Conservation (phyloP, 192 early-diverging fungal species). For the Haplosporangium gracile region DNA sequence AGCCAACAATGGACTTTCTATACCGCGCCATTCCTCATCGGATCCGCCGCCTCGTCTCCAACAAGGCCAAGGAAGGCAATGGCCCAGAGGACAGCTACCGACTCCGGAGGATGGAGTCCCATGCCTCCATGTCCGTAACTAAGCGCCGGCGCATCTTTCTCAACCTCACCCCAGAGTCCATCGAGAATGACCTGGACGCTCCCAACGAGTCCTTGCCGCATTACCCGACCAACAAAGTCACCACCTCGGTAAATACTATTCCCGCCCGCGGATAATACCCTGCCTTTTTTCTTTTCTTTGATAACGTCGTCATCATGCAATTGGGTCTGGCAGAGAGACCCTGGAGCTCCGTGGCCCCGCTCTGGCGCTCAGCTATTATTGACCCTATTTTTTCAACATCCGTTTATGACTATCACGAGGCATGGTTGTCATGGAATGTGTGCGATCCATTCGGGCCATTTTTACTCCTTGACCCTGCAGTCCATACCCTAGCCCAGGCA, state of each 20-base stretch:
- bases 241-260: conserved; percentile 56
- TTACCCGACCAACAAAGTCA: conserved; percentile 52
- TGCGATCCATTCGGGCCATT: conserved; percentile 1
- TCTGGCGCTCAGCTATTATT: conserved; percentile 1
- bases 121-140: conserved; percentile 47
- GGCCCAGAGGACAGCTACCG: conserved; percentile 56
- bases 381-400: not conserved
- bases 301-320: not conserved
- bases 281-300: conserved; percentile 1
- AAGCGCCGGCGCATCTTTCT: conserved; percentile 54
- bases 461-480: not conserved
- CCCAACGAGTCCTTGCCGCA: conserved; percentile 39
- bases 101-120: conserved; percentile 52
- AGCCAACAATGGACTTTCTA: conserved; percentile 39
- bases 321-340: not conserved
- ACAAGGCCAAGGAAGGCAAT: conserved; percentile 29
- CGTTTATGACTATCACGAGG: conserved; percentile 2
- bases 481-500: not conserved
- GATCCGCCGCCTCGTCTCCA: conserved; percentile 35
- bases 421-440: conserved; percentile 6
- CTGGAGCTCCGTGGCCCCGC: not conserved
- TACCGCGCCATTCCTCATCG: conserved; percentile 51
- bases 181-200: conserved; percentile 49
- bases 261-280: conserved; percentile 10
- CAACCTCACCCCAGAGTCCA: conserved; percentile 50